A percentile compares a stretch with the other conserved stretches of the same genome.
These are phyloP conservation scores for Fusarium sp. DNA, from an alignment of 2,329 filamentous ascomycete species.

Conservation along the genomic window DNA sequence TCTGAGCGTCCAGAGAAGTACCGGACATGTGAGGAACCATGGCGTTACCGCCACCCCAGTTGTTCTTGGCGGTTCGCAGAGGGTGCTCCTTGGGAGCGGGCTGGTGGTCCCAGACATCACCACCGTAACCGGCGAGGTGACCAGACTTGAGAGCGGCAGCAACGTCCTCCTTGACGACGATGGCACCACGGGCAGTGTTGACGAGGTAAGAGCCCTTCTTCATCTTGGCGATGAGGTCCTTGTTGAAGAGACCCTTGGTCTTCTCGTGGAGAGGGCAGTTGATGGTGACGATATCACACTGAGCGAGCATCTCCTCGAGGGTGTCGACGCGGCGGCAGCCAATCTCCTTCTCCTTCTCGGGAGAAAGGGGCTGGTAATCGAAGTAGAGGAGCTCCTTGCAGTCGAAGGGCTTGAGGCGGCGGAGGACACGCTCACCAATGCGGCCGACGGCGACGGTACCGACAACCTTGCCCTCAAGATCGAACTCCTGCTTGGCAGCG, in stretches of 20 bases:
- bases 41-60: slow-evolving; percentile 96
- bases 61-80: slow-evolving; percentile 92
- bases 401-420: slow-evolving; percentile 95
- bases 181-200: slow-evolving; percentile 98
- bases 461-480: slow-evolving; percentile 96
- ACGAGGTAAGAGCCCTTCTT: slow-evolving; percentile 97
- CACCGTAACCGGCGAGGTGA: slow-evolving; percentile 89
- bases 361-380: slow-evolving; percentile 93
- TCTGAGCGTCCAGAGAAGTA: slow-evolving; percentile 97
- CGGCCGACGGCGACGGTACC: slow-evolving; percentile 97
- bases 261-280: slow-evolving; percentile 99
- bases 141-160: slow-evolving; percentile 91
- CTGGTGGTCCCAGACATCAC: slow-evolving; percentile 97
- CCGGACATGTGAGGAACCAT: slow-evolving; percentile 99
- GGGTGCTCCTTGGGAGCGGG: slow-evolving; percentile 93
- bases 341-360: slow-evolving; percentile 94
- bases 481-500: slow-evolving; percentile 98
- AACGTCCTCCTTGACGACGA: slow-evolving; percentile 99
- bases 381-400: slow-evolving; percentile 99
- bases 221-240: slow-evolving; percentile 98
- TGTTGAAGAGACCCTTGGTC: slow-evolving; percentile 96
- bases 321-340: slow-evolving; percentile 88
- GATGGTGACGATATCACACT: slow-evolving; percentile 98
- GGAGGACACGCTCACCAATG: slow-evolving; percentile 97
- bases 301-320: slow-evolving; percentile 91